Conservation (phyloP, 768 basidiomycete species). For the Glaciozyma martinii region DNA sequence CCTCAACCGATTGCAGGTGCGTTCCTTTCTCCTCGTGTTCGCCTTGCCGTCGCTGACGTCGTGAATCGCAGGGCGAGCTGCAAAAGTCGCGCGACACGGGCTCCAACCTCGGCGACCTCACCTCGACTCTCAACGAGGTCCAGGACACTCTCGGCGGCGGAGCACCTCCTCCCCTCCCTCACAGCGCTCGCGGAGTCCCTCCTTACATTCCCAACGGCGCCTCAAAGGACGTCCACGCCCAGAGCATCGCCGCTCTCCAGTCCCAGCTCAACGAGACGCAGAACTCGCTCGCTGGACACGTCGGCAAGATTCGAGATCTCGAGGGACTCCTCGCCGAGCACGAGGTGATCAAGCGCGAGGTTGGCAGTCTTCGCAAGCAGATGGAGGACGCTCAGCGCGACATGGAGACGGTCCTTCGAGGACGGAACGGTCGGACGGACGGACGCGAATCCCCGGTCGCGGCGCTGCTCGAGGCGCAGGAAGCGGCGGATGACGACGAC, state of each 20-base stretch:
- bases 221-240: slow-evolving; percentile 31
- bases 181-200: slow-evolving; percentile 20
- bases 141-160: slow-evolving; percentile 81
- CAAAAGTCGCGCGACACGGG: slow-evolving; percentile 91
- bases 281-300: slow-evolving; percentile 59
- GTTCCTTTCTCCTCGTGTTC: neutral
- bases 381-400: slow-evolving; percentile 49
- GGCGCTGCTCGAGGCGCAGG: slow-evolving; percentile 33
- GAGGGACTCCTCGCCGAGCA: slow-evolving; percentile 75
- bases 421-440: slow-evolving; percentile 33
- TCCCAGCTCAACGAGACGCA: slow-evolving; percentile 78
- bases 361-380: slow-evolving; percentile 41
- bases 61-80: slow-evolving; percentile 56
- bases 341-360: slow-evolving; percentile 69
- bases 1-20: slow-evolving; percentile 63
- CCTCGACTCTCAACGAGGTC: slow-evolving; percentile 75
- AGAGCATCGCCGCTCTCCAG: slow-evolving; percentile 59
- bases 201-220: slow-evolving; percentile 8
- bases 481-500: slow-evolving; percentile 48
- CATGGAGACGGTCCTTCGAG: neutral
- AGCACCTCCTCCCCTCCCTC: slow-evolving; percentile 39
- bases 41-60: neutral
- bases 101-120: slow-evolving; percentile 67
- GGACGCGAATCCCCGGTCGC: slow-evolving; percentile 28
- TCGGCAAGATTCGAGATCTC: slow-evolving; percentile 67